Percentiles rank a stretch among this genome's conserved stretches.
These are phyloP conservation scores for Cucurbita moschata DNA, from an alignment of 306 rosid species.

Conservation along the genomic window DNA sequence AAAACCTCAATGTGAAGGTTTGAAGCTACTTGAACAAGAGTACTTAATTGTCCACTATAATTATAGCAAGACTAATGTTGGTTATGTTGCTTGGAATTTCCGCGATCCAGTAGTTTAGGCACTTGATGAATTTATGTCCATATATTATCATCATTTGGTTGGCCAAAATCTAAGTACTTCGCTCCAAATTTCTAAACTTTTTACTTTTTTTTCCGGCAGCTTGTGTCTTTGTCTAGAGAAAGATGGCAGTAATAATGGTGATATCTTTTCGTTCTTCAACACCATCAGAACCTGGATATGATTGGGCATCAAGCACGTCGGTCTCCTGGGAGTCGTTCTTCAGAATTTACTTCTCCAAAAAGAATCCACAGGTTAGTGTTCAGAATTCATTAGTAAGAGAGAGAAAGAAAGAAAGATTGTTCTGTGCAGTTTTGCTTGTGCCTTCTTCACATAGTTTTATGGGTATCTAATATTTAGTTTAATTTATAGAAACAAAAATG, in stretches of 20 bases:
- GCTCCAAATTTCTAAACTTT: neutral
- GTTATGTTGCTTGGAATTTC: neutral
- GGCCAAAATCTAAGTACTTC: neutral
- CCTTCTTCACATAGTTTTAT: neutral
- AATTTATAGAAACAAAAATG: constrained; percentile 1
- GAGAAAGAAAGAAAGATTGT: neutral
- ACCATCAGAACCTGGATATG: constrained; percentile 10
- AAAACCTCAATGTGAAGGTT: neutral
- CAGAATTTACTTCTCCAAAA: neutral
- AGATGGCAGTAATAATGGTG: constrained; percentile 18
- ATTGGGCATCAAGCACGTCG: neutral
- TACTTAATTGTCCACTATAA: neutral
- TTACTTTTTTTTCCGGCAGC: constrained; percentile 29
- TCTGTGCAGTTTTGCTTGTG: neutral
- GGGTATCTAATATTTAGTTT: neutral
- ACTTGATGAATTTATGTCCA: neutral
- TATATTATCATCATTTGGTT: neutral
- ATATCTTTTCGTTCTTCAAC: neutral
- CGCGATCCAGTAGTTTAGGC: neutral
- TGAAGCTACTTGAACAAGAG: neutral
- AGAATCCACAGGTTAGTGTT: neutral
- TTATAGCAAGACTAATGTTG: neutral
- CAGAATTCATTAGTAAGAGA: neutral
- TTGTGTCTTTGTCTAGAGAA: constrained; percentile 42
- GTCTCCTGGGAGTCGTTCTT: neutral